Base-by-base conservation (phyloP, 140 eudicot species). In the Eryngium alpinum region DNA sequence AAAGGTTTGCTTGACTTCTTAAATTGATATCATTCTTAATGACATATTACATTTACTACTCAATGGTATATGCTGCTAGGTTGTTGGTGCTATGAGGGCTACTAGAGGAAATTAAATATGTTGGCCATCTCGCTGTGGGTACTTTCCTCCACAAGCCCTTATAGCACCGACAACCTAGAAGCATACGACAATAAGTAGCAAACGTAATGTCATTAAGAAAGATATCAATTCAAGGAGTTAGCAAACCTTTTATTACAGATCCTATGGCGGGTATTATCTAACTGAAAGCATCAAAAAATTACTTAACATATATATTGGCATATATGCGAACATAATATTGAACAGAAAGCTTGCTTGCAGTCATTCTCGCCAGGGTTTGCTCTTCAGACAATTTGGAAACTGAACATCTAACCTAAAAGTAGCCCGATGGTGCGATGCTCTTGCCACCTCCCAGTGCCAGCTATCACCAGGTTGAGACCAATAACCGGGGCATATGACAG, bases 81-180 rank as follows among this genome's bases (percentile, higher is more conserved):
- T 88, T 83, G 71, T 87, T 84, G 97, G 97, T 86, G 92, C 85
- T 80, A 28, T 85, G 78, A 87, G 92, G 86, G 90, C 88, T 51
- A 56, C 87, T 77, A 93, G 89, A 83, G 97, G 86, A 75, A 93
- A 89, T 77, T 91, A 84, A 95, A 87, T 91, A 97, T 25, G 83
- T 79, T 53, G 99, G 97, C 34, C 99, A 46, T 77, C 81, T 44
- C 97, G 91, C 89, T 95, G 97, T 0, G 99, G 97, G 77, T 80
- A 88, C 77, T 89, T 93, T 51, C 86, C 97, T 85, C 89, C 95
- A 79, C 85, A 43, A 51, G 88, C 90, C 86, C 91, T 88, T 76
- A 85, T 27, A 80, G 87, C 91, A 86, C 95, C 97, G 82, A 86
- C 66, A 81, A 88, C 94, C 99, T 95, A 81, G 59, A 70, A 84